Percentiles rank a stretch among this genome's conserved stretches.
phyloP scores from a whole-genome alignment of 306 rosid genomes.

The Lathyrus tuberosus region DNA sequence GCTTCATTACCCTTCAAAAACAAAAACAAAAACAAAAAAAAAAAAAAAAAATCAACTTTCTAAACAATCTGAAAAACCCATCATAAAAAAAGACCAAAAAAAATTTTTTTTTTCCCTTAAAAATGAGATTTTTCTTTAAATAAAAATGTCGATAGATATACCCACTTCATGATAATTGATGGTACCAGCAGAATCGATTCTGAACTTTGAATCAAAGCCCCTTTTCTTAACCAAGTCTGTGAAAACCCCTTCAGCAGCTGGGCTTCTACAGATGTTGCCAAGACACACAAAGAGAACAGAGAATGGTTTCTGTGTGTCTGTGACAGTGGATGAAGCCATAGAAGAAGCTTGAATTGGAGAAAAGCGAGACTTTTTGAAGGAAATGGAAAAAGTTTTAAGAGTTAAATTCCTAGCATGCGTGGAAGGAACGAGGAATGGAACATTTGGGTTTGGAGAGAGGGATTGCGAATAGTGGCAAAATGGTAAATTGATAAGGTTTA shows the following conservation, averaged over 20 bases:
- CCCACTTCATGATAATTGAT: slow-evolving; percentile 80
- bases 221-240: slow-evolving; percentile 69
- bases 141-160: neutral
- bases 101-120: neutral
- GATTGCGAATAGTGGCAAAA: slow-evolving; percentile 50
- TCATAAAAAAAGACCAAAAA: neutral
- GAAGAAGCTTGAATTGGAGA: slow-evolving; percentile 58
- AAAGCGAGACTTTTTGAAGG: slow-evolving; percentile 28
- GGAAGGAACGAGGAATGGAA: slow-evolving; percentile 29
- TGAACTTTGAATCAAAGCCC: slow-evolving; percentile 62
- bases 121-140: neutral
- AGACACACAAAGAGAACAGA: slow-evolving; percentile 80
- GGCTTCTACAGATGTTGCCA: slow-evolving; percentile 94
- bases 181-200: slow-evolving; percentile 86
- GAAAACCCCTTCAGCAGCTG: slow-evolving; percentile 95
- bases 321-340: slow-evolving; percentile 58
- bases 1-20: slow-evolving; percentile 75
- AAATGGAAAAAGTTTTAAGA: slow-evolving; percentile 28
- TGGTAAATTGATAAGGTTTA: slow-evolving; percentile 45
- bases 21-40: neutral
- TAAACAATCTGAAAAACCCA: slow-evolving; percentile 1
- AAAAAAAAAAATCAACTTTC: no score
- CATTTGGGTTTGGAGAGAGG: slow-evolving; percentile 19
- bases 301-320: slow-evolving; percentile 57
- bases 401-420: slow-evolving; percentile 31